Conservation (phyloP, 345 rosid genomes). For the Salix suchowensis region DNA sequence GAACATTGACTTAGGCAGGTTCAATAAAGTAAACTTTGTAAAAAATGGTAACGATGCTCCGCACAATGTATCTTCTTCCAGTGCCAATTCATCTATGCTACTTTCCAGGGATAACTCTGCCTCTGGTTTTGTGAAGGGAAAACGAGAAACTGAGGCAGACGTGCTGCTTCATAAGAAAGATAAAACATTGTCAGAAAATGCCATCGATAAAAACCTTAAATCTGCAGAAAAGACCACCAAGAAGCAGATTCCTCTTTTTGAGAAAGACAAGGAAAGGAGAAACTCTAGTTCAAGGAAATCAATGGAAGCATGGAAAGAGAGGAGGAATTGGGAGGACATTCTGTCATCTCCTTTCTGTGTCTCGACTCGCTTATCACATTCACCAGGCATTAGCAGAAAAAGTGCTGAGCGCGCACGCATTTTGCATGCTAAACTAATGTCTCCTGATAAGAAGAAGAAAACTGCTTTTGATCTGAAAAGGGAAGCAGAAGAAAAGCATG, state of each 20-base stretch:
- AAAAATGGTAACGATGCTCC: constrained; percentile 27
- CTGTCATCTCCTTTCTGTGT: constrained; percentile 57
- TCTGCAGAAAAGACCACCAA: constrained; percentile 29
- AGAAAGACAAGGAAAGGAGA: constrained; percentile 58
- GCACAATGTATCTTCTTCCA: constrained; percentile 25
- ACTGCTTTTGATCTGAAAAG: constrained; percentile 60
- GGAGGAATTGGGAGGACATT: constrained; percentile 73
- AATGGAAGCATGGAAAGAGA: constrained; percentile 81
- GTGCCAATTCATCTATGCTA: constrained; percentile 26
- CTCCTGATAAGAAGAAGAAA: constrained; percentile 77
- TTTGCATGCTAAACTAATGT: constrained; percentile 66
- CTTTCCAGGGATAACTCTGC: constrained; percentile 34
- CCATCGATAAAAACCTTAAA: constrained; percentile 37
- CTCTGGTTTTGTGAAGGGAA: constrained; percentile 39
- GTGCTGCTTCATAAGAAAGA: constrained; percentile 44
- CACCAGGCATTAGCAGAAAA: constrained; percentile 60
- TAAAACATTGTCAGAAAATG: constrained; percentile 26
- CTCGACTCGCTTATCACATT: constrained; percentile 59
- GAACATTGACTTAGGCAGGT: constrained; percentile 34
- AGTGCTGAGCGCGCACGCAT: constrained; percentile 65
- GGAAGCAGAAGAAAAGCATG: constrained; percentile 77
- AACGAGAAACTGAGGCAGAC: constrained; percentile 48
- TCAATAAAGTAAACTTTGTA: constrained; percentile 27
- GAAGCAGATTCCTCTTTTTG: constrained; percentile 35
- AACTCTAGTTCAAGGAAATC: constrained; percentile 48